Evolutionary conservation across 805 yeast genomes (phyloP).

Genomic region (Candida endomychidarum): DNA sequence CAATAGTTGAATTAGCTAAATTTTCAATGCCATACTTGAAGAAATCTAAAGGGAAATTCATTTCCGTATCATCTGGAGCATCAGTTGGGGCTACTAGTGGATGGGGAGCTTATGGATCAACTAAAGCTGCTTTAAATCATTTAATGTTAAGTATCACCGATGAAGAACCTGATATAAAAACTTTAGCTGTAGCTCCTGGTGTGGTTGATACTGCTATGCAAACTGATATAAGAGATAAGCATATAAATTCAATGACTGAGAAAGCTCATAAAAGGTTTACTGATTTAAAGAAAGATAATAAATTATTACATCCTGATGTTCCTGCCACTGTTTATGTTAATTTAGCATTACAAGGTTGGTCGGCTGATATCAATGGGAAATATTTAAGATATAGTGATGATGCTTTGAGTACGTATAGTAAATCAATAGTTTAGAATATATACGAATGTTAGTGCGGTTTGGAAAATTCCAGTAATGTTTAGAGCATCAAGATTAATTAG

Average conservation of each 20-base stretch:
- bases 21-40: constrained; percentile 58
- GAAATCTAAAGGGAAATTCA: constrained; percentile 55
- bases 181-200: constrained; percentile 87
- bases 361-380: constrained; percentile 58
- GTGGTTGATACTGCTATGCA: constrained; percentile 95
- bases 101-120: constrained; percentile 91
- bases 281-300: constrained; percentile 55
- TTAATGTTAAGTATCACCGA: constrained; percentile 63
- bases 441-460: too few species aligned
- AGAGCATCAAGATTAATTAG: background rate
- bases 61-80: constrained; percentile 92
- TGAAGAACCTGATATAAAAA: constrained; percentile 60
- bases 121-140: constrained; percentile 89
- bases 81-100: constrained; percentile 59
- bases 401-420: constrained; percentile 6
- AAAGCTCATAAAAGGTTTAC: constrained; percentile 61
- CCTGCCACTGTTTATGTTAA: constrained; percentile 74
- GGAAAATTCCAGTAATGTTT: background rate
- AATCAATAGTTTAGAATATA: too few species aligned
- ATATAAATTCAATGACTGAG: constrained; percentile 58
- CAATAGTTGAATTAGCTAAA: constrained; percentile 61
- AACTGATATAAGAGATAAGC: constrained; percentile 64
- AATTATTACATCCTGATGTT: constrained; percentile 63
- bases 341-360: constrained; percentile 61
- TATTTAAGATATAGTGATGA: constrained; percentile 63